Evolutionary conservation across 2,329 filamentous ascomycete genomes (phyloP).

Genomic region (Chrysoporthe austroafricana): DNA sequence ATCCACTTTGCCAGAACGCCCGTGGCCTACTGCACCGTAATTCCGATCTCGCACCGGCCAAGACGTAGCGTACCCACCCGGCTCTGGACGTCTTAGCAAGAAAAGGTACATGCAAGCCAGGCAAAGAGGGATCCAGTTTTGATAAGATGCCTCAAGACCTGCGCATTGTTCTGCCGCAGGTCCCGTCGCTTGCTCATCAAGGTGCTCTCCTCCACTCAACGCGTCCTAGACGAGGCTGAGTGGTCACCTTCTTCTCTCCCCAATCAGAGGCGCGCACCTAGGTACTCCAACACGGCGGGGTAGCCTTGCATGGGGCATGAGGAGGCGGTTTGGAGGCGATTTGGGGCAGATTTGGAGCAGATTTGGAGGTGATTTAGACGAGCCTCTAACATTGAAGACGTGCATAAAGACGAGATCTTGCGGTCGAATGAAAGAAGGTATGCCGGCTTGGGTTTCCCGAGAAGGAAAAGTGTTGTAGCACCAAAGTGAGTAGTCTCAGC

Average conservation of each 20-base stretch:
- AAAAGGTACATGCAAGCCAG: background rate
- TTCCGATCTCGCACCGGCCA: slow-evolving; percentile 3
- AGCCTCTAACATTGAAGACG: no score
- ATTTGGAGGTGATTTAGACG: background rate
- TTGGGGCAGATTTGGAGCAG: no score
- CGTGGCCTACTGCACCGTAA: background rate
- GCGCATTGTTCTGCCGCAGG: background rate
- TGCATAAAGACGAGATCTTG: no score
- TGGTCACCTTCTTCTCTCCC: background rate
- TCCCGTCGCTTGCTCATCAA: no score
- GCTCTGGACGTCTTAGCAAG: background rate
- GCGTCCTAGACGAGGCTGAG: slow-evolving; percentile 3
- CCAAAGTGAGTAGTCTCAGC: no score
- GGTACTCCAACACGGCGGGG: background rate
- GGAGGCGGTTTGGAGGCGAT: background rate
- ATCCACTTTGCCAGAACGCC: background rate
- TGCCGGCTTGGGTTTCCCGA: no score
- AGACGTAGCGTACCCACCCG: background rate
- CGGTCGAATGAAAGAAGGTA: no score
- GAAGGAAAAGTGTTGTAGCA: no score
- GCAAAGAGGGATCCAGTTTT: slow-evolving; percentile 1
- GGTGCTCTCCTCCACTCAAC: background rate
- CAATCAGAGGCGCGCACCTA: background rate
- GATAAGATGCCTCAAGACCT: background rate
- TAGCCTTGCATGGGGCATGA: slow-evolving; percentile 3